Evolutionary conservation across 768 basidiomycete species (phyloP).

Genomic region (Chalciporus sphaerocephalus): DNA sequence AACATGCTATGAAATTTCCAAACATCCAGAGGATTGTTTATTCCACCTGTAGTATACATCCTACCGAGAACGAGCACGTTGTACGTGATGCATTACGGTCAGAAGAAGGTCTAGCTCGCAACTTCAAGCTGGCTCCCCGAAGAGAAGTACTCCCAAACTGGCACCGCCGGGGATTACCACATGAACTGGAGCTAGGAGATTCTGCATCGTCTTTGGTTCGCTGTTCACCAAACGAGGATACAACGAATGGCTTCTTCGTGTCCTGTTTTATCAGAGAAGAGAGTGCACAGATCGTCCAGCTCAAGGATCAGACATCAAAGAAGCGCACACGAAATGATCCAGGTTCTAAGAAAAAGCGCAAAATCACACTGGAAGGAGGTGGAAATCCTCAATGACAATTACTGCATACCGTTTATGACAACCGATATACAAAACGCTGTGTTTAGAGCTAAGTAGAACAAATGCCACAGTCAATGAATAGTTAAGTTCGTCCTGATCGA

Average conservation of each 20-base stretch:
- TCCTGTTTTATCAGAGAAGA: constrained; percentile 66
- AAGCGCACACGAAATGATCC: constrained; percentile 27
- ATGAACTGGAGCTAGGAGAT: constrained; percentile 55
- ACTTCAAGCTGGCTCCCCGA: constrained; percentile 66
- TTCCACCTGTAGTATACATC: too few relatives aligned
- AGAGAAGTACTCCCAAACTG: constrained; percentile 73
- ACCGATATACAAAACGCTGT: constrained; percentile 8
- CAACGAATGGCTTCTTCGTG: constrained; percentile 96
- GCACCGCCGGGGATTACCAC: constrained; percentile 71
- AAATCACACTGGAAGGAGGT: constrained; percentile 8
- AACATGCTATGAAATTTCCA: constrained; percentile 91
- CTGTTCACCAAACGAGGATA: constrained; percentile 77
- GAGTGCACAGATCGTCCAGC: not conserved
- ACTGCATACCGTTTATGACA: not conserved
- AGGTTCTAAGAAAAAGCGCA: constrained; percentile 18
- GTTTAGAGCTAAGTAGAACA: constrained; percentile 23
- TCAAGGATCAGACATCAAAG: constrained; percentile 5
- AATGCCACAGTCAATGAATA: constrained; percentile 26
- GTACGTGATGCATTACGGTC: constrained; percentile 69
- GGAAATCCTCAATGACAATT: constrained; percentile 4
- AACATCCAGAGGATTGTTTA: too few relatives aligned
- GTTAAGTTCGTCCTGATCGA: constrained; percentile 23
- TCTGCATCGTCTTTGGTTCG: constrained; percentile 61
- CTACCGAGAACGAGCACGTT: constrained; percentile 90
- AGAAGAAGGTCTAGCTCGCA: constrained; percentile 55